Percentiles rank a stretch among this genome's conserved stretches.
These are phyloP conservation scores for Lasiodiplodia sp. DNA, from an alignment of 2,329 filamentous ascomycete species.

Conservation along the genomic window DNA sequence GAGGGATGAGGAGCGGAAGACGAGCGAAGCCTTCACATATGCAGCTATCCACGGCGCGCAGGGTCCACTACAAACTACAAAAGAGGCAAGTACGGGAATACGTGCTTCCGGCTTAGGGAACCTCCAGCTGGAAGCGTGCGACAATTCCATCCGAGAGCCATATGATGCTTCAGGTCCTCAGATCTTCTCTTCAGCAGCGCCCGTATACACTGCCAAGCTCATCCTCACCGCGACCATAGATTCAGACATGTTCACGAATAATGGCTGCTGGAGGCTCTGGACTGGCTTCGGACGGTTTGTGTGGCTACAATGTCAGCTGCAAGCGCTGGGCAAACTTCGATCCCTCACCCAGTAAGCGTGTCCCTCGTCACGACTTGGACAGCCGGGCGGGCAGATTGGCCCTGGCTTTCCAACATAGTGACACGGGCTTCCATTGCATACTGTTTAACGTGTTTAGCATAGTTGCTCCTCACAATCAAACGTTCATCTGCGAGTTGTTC, in stretches of 20 bases:
- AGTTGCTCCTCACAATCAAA: too few relatives aligned
- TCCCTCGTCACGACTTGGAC: too few relatives aligned
- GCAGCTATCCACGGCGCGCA: neutral
- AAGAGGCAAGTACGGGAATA: neutral
- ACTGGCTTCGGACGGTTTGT: too few relatives aligned
- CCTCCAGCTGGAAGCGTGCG: neutral
- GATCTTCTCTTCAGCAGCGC: neutral
- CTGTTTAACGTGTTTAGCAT: too few relatives aligned
- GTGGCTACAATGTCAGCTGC: too few relatives aligned
- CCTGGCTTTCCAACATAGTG: too few relatives aligned
- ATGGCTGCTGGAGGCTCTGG: neutral
- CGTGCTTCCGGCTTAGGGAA: neutral
- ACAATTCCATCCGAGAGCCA: neutral
- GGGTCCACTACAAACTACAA: neutral
- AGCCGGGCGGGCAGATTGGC: too few relatives aligned
- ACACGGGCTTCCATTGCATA: too few relatives aligned
- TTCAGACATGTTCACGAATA: neutral
- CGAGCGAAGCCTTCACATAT: neutral
- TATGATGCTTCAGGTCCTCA: neutral
- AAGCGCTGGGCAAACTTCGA: too few relatives aligned
- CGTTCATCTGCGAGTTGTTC: too few relatives aligned
- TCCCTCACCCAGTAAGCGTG: too few relatives aligned
- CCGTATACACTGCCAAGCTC: neutral
- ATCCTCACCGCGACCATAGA: neutral
- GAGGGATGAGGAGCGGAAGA: neutral